Evolutionary conservation across 2,329 filamentous ascomycete genomes (phyloP).

Genomic region (Penicillium sp.): DNA sequence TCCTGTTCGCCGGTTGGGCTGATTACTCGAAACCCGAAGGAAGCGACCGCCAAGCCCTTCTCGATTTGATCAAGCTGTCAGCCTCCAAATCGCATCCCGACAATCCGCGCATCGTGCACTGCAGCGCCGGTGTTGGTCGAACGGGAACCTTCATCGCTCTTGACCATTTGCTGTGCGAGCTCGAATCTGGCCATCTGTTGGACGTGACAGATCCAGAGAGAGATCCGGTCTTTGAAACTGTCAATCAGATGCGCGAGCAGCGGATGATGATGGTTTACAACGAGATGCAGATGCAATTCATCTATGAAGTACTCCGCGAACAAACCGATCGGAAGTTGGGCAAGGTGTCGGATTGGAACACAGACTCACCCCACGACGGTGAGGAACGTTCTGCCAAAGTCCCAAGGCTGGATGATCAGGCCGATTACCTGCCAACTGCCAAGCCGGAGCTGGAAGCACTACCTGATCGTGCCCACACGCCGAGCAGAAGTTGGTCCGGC

Average conservation of each 20-base stretch:
- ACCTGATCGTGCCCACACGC: conserved; percentile 25
- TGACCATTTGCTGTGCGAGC: conserved; percentile 84
- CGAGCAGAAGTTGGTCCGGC: conserved; percentile 30
- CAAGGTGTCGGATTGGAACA: conserved; percentile 16
- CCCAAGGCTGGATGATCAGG: conserved; percentile 34
- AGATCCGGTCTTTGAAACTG: conserved; percentile 76
- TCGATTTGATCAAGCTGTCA: conserved; percentile 53
- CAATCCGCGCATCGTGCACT: conserved; percentile 81
- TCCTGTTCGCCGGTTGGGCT: conserved; percentile 85
- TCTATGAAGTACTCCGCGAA: conserved; percentile 83
- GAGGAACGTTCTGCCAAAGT: conserved; percentile 40
- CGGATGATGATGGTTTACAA: conserved; percentile 95
- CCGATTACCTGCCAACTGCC: conserved; percentile 30
- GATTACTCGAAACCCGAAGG: conserved; percentile 80
- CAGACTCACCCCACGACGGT: conserved; percentile 17
- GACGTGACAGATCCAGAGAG: conserved; percentile 46
- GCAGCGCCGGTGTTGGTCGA: conserved; percentile 89
- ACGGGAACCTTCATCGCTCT: conserved; percentile 95
- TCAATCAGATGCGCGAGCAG: conserved; percentile 81
- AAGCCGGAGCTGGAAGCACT: conserved; percentile 41
- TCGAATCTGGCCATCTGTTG: conserved; percentile 71
- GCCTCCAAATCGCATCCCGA: conserved; percentile 48
- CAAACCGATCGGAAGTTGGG: conserved; percentile 39
- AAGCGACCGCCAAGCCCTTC: conserved; percentile 52
- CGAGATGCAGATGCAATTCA: conserved; percentile 78